Base-by-base conservation (phyloP, 2,329 filamentous ascomycete species). In the Triangularia setosa region DNA sequence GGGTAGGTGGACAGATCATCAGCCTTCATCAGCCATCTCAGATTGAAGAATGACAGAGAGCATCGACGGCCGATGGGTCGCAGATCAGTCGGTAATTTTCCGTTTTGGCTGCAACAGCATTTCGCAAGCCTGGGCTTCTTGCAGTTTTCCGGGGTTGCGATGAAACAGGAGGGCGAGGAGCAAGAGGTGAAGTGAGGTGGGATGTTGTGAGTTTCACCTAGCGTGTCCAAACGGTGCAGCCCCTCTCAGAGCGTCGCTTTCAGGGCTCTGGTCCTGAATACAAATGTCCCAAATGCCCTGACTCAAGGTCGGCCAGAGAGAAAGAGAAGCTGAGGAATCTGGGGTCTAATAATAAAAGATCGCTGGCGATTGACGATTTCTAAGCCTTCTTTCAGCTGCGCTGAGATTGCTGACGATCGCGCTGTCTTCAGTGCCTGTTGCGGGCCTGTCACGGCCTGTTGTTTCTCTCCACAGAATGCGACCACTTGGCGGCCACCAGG, bases 21-120 rank as follows among this genome's bases (percentile, higher is more conserved):
- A 28, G 27, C 8, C 27, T 28, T 44, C 40, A 24, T 52, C 44
- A 52, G 21, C 44, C 23, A 24, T 21, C 44, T 52, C 18, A 52
- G 44, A 52, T 52, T 52, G 44, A 16, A 24, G 44, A 52, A 35
- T 35, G 30, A 35, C 30, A 35, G 30, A 35, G 30, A 40, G 33
- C 48, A 25, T 23, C 48, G 48, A 55, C 23, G 52, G 25, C 4
- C 23, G 24, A 27, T 27, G 52, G 59, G 58, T 62, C 62, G 65
- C 56, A 57, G 65, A 69, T 69, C 67, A 61, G 55, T 66, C 65
- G 67, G 64, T 65, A 25, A 68, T 68, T 68, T 69, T 64, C 9
- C 30, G 21, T 48, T 62, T 64, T 65, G 60, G 30, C 57, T 30
- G 52, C 33, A 9, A 24, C 25, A 48, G n/a, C n/a, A 28, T n/a